These are phyloP conservation scores for Ustilago tritici DNA, from an alignment of 1,284 basidiomycete genomes.

Conservation along the genomic window DNA sequence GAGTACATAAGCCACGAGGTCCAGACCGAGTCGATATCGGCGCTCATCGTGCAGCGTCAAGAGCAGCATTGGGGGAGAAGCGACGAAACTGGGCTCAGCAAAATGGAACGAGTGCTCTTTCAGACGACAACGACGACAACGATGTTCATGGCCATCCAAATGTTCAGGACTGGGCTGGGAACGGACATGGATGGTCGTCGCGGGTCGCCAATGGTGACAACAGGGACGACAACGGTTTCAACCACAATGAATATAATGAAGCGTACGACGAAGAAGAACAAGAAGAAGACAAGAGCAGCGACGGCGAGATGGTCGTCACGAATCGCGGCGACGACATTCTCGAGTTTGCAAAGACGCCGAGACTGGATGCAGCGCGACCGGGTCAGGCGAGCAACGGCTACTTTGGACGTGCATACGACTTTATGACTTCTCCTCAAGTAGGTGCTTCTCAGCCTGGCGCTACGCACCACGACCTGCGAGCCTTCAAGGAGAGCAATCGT, in stretches of 20 bases:
- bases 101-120: not conserved
- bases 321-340: constrained; percentile 63
- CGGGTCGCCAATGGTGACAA: not conserved
- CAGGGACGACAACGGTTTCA: not conserved
- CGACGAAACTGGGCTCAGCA: constrained; percentile 15
- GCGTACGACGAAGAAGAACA: constrained; percentile 19
- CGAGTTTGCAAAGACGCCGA: constrained; percentile 63
- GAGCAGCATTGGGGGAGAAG: constrained; percentile 29
- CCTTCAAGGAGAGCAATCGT: constrained; percentile 40
- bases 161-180: not conserved
- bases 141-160: not conserved
- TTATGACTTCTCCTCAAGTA: constrained; percentile 47
- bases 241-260: constrained; percentile 9
- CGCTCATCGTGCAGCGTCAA: constrained; percentile 41
- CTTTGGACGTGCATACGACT: constrained; percentile 50
- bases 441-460: constrained; percentile 24
- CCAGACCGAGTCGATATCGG: constrained; percentile 48
- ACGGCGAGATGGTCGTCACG: constrained; percentile 65
- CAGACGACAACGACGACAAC: constrained; percentile 2
- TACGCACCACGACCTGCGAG: constrained; percentile 12
- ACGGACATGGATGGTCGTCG: not conserved
- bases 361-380: constrained; percentile 40
- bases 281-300: constrained; percentile 47
- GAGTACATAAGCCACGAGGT: not conserved
- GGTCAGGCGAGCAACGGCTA: constrained; percentile 42